A percentile compares a stretch with the other conserved stretches of the same genome.
phyloP scores from a whole-genome alignment of 225 moss, liverwort and hornwort species.

The Polytrichum formosum region DNA sequence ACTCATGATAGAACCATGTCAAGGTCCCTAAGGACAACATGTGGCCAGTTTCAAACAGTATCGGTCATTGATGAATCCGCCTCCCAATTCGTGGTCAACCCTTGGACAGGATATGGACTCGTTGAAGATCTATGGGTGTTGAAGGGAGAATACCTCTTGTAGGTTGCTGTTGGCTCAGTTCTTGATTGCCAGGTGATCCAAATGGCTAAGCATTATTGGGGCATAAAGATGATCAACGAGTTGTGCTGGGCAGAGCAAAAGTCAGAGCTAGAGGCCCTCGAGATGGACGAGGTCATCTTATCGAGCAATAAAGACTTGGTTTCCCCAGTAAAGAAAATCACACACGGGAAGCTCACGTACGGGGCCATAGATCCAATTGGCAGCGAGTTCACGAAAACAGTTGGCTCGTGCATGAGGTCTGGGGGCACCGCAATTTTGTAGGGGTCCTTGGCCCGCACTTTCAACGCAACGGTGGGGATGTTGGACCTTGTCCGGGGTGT shows the following conservation, averaged over 20 bases:
- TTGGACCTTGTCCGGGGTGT: conserved; percentile 30
- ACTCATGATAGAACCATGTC: no score
- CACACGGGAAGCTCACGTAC: conserved; percentile 12
- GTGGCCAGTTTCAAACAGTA: no score
- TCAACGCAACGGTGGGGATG: conserved; percentile 10
- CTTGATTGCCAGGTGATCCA: conserved; percentile 13
- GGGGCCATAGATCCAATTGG: conserved; percentile 16
- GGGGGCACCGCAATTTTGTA: conserved; percentile 25
- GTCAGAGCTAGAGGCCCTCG: conserved; percentile 16
- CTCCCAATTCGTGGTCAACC: conserved; percentile 4
- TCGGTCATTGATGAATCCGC: conserved; percentile 14
- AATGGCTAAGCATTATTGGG: conserved; percentile 24
- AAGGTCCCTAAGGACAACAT: no score
- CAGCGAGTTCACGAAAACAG: conserved; percentile 19
- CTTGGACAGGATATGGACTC: conserved; percentile 3
- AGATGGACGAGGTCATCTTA: conserved; percentile 31
- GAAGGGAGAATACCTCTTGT: conserved; percentile 9
- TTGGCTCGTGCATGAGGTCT: conserved; percentile 19
- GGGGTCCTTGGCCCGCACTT: conserved; percentile 8
- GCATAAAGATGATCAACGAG: conserved; percentile 31
- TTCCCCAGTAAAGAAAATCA: conserved; percentile 20
- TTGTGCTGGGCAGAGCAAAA: conserved; percentile 14
- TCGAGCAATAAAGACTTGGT: conserved; percentile 18
- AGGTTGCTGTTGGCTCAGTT: background rate
- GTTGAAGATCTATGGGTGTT: conserved; percentile 3